phyloP scores from a whole-genome alignment of 2,329 filamentous ascomycete genomes.

The Torrubiella hemipterigena region DNA sequence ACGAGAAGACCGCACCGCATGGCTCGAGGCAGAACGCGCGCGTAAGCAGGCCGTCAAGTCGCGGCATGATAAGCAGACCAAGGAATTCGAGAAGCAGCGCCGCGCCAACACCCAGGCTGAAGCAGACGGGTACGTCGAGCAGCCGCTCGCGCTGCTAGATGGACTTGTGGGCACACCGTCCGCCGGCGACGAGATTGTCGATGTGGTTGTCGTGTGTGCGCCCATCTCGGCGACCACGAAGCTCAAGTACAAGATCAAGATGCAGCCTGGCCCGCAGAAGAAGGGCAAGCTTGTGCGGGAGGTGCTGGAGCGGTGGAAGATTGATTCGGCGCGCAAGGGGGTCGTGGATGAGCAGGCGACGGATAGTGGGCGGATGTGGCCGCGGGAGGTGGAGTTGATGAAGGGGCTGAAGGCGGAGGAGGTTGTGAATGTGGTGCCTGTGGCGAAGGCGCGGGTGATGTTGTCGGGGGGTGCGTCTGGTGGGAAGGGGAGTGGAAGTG shows the following conservation, averaged over 20 bases:
- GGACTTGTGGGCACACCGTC: slow-evolving; percentile 66
- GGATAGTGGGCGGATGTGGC: slow-evolving; percentile 70
- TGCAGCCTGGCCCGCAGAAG: slow-evolving; percentile 82
- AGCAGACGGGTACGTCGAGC: slow-evolving; percentile 46
- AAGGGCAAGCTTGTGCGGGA: slow-evolving; percentile 93
- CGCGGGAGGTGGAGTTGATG: slow-evolving; percentile 73
- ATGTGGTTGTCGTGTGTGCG: slow-evolving; percentile 51
- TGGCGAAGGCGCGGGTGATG: slow-evolving; percentile 71
- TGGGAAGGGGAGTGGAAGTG: slow-evolving; percentile 27
- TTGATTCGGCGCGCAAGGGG: slow-evolving; percentile 45
- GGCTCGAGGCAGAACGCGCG: slow-evolving; percentile 58
- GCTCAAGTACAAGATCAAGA: slow-evolving; percentile 89
- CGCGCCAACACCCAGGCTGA: slow-evolving; percentile 44
- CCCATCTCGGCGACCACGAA: slow-evolving; percentile 51
- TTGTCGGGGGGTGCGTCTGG: slow-evolving; percentile 44
- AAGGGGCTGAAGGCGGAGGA: slow-evolving; percentile 72
- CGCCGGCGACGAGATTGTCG: slow-evolving; percentile 71
- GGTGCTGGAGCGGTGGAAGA: slow-evolving; percentile 70
- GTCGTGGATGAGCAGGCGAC: slow-evolving; percentile 47
- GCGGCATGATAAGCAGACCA: slow-evolving; percentile 61
- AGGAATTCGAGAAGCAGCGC: slow-evolving; percentile 63
- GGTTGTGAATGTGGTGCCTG: slow-evolving; percentile 67
- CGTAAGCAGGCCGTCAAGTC: slow-evolving; percentile 72
- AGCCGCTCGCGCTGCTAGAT: slow-evolving; percentile 47
- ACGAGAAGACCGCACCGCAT: slow-evolving; percentile 51